Evolutionary conservation across 306 rosid species (phyloP).

Genomic region (Fragaria ananassa): DNA sequence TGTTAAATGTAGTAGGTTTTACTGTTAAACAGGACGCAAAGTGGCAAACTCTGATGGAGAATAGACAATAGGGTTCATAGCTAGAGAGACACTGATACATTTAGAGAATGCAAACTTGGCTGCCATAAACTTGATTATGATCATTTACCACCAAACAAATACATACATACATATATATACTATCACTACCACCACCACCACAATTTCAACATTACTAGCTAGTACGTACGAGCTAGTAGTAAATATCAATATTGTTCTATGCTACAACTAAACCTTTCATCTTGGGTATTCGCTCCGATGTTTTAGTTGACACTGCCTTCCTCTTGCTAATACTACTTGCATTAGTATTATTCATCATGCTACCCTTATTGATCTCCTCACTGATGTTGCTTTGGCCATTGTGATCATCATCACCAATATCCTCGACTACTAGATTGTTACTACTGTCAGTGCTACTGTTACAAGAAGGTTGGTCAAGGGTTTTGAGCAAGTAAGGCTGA

Average conservation of each 20-base stretch:
- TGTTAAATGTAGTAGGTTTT: too few relatives aligned
- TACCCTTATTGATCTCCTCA: background rate
- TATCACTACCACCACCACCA: background rate
- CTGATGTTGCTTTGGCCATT: background rate
- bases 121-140: background rate
- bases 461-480: slow-evolving; percentile 28
- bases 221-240: background rate
- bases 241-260: background rate
- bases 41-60: too few relatives aligned
- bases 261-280: slow-evolving; percentile 44
- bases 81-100: background rate
- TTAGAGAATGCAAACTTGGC: background rate
- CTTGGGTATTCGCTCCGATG: slow-evolving; percentile 66
- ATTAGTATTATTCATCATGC: slow-evolving; percentile 1
- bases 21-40: too few relatives aligned
- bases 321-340: slow-evolving; percentile 40
- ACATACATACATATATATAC: background rate
- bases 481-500: slow-evolving; percentile 55
- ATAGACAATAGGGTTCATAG: background rate
- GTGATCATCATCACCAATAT: background rate
- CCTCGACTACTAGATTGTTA: background rate
- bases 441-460: slow-evolving; percentile 25
- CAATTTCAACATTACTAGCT: background rate
- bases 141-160: background rate
- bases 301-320: slow-evolving; percentile 54